Conservation (phyloP, 2,329 filamentous ascomycete species). For the Lasiodiplodia hormozganensis region DNA sequence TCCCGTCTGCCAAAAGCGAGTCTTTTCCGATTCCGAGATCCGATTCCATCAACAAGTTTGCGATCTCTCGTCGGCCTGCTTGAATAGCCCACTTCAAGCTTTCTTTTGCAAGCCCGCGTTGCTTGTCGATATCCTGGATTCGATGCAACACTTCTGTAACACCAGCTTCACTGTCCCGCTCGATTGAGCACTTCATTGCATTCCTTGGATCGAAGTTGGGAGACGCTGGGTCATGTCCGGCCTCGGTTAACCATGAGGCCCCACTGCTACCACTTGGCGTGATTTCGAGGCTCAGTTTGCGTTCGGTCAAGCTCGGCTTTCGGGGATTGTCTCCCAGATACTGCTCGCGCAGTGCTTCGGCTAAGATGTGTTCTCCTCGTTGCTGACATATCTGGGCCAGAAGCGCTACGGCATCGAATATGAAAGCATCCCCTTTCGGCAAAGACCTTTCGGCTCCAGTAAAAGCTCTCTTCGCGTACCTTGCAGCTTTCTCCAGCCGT, state of each 20-base stretch:
- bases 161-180: conserved; percentile 12
- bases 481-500: conserved; percentile 13
- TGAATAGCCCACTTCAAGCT: conserved; percentile 18
- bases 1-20: conserved; percentile 14
- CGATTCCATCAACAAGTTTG: conserved; percentile 7
- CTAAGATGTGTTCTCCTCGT: conserved; percentile 17
- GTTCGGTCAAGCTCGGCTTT: conserved; percentile 2
- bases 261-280: conserved; percentile 13
- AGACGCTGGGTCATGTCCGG: conserved; percentile 12
- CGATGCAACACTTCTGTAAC: conserved; percentile 12
- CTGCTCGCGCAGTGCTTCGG: conserved; percentile 17
- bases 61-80: neutral
- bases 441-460: conserved; percentile 16
- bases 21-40: conserved; percentile 22
- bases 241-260: conserved; percentile 12
- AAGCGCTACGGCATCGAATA: conserved; percentile 17
- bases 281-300: conserved; percentile 16
- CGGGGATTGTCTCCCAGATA: conserved; percentile 24
- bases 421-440: conserved; percentile 10
- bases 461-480: conserved; percentile 21
- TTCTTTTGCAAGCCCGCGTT: conserved; percentile 16
- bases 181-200: conserved; percentile 11
- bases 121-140: conserved; percentile 16
- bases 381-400: conserved; percentile 26
- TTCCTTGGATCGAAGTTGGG: conserved; percentile 16